Evolutionary conservation across 257 asterid genomes (phyloP).

Genomic region (Ligustrum vulgare): DNA sequence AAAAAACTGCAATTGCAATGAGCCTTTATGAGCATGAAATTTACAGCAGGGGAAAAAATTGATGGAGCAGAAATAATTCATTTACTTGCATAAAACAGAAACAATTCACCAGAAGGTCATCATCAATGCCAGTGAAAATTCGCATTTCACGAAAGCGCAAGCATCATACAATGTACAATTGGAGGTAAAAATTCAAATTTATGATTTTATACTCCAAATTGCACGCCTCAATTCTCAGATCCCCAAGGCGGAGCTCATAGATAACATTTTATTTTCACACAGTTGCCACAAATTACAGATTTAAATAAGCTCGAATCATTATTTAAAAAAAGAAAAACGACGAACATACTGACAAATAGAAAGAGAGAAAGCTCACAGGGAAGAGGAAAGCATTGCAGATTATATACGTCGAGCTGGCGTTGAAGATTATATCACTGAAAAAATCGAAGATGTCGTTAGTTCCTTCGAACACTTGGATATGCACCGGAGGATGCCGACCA

Average conservation of each 20-base stretch:
- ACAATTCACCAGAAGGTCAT: conserved; percentile 1
- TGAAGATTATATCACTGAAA: not conserved
- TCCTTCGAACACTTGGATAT: not conserved
- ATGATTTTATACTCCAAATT: not conserved
- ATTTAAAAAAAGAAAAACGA: not conserved
- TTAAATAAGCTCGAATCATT: not conserved
- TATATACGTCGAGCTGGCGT: conserved; percentile 2
- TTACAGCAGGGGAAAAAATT: not conserved
- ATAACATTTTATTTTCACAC: not conserved
- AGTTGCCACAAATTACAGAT: not conserved
- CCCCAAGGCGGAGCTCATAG: not conserved
- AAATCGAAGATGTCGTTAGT: not conserved
- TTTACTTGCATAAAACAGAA: conserved; percentile 7
- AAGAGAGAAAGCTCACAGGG: conserved; percentile 41
- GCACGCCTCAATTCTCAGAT: not conserved
- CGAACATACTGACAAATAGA: not conserved
- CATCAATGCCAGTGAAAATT: not conserved
- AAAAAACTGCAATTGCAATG: conserved; percentile 9
- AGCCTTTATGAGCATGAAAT: not conserved
- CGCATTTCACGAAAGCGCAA: not conserved
- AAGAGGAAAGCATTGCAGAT: conserved; percentile 47
- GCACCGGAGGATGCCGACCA: not conserved
- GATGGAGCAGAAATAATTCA: not conserved
- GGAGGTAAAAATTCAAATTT: not conserved
- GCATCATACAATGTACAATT: not conserved